Evolutionary conservation across 2,329 filamentous ascomycete species (phyloP).

Genomic region (Neopestalotiopsis clavispora): DNA sequence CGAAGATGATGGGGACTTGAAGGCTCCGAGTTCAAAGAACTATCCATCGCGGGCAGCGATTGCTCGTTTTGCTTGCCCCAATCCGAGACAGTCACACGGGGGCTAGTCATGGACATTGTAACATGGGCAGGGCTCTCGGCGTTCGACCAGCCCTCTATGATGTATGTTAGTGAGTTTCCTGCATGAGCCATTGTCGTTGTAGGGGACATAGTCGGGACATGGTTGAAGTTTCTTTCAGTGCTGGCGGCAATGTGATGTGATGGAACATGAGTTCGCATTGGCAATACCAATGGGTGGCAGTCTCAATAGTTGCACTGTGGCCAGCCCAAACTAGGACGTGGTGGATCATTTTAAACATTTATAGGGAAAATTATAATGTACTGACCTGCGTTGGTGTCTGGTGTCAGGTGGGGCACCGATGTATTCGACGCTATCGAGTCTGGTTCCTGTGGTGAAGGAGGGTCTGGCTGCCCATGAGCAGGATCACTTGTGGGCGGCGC

Average conservation of each 20-base stretch:
- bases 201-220: neutral
- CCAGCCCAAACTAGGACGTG: neutral
- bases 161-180: neutral
- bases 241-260: neutral
- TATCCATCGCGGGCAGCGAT: slow-evolving; percentile 44
- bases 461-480: slow-evolving; percentile 16
- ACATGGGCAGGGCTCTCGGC: slow-evolving; percentile 51
- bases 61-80: slow-evolving; percentile 51
- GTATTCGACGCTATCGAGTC: slow-evolving; percentile 35
- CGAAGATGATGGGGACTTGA: slow-evolving; percentile 42
- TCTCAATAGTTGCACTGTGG: too few species aligned
- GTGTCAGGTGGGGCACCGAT: slow-evolving; percentile 49
- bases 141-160: slow-evolving; percentile 50
- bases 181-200: neutral
- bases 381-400: slow-evolving; percentile 46
- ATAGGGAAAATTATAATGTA: neutral
- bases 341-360: neutral
- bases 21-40: slow-evolving; percentile 38
- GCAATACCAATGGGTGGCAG: neutral
- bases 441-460: slow-evolving; percentile 31
- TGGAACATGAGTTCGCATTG: neutral
- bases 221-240: neutral
- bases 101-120: slow-evolving; percentile 52
- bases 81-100: slow-evolving; percentile 60
- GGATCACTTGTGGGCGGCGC: neutral